Evolutionary conservation across 495 filamentous ascomycete species (phyloP), one percentile per base, ranked within the genome.

Genomic region (Rusavskia elegans): DNA sequence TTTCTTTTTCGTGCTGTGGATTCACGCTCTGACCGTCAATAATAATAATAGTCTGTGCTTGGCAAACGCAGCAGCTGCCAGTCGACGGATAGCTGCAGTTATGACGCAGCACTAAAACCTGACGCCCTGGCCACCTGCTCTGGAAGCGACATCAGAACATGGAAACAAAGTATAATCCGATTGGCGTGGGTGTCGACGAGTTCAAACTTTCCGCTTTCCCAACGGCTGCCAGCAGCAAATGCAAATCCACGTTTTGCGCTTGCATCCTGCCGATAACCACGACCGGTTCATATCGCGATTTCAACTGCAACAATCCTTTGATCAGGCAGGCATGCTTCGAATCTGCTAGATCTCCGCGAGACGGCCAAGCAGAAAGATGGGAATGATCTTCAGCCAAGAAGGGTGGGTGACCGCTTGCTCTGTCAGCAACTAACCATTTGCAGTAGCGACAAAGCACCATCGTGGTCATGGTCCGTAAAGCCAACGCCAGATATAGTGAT

Each of bases 221-320:
- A 46, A 46, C 44, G 23, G 44, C 44, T 46, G 23, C 44, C 21
- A 46, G 44, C 44, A 46, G 44, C 20, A 42, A 21, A 42, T 10
- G 20, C 13, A 20, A 16, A n/a, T 23, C 44, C 44, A 29, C 44
- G 20, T 46, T 46, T 23, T 46, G 44, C 44, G 23, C 21, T 46
- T 46, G 44, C 44, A n/a, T 46, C 44, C 44, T 46, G 44, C 44
- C 44, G 44, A 46, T 46, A 46, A 23, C 44, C 44, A 46, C 44
- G 14, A 29, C 19, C 20, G 14, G 5, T 17, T 46, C 44, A 46
- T 29, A 29, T 46, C 44, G 44, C 44, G 44, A 46, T 46, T 13
- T 10, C 19, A 11, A n/a, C 19, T 46, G 44, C 44, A 46, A 17
- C 14, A 20, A 46, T 7, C 5, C 21, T 46, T 46, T 27, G 6